phyloP scores from a whole-genome alignment of 2,329 filamentous ascomycete genomes.

The Verticillium longisporum region DNA sequence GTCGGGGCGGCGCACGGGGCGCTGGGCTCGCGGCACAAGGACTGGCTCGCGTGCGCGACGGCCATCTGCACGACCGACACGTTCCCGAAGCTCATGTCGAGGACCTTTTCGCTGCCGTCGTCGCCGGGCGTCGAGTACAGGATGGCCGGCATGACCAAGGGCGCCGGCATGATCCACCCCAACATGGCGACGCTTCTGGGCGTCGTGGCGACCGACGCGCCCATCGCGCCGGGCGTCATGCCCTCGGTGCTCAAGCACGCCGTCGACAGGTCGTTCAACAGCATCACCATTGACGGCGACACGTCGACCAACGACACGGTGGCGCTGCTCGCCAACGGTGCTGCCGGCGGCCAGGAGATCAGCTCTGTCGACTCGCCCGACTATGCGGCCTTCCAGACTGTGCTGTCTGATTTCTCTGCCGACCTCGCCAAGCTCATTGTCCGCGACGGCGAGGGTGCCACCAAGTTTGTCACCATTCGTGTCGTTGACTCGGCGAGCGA shows the following conservation, averaged over 20 bases:
- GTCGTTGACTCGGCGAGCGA: conserved; percentile 68
- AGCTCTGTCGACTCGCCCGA: conserved; percentile 47
- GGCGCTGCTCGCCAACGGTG: conserved; percentile 90
- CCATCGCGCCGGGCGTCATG: conserved; percentile 63
- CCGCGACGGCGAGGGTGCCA: conserved; percentile 92
- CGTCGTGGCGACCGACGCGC: conserved; percentile 86
- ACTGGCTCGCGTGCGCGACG: conserved; percentile 80
- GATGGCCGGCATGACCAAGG: conserved; percentile 94
- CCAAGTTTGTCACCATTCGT: conserved; percentile 93
- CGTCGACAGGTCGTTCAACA: conserved; percentile 85
- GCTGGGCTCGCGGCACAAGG: conserved; percentile 68
- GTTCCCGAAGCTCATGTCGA: conserved; percentile 90
- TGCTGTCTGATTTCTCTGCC: conserved; percentile 71
- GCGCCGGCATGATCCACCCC: conserved; percentile 97
- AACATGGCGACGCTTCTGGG: conserved; percentile 97
- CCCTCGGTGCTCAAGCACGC: conserved; percentile 65
- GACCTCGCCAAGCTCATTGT: conserved; percentile 90
- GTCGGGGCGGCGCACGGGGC: conserved; percentile 70
- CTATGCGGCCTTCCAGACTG: conserved; percentile 61
- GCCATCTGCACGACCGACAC: conserved; percentile 98
- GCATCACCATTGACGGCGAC: conserved; percentile 94
- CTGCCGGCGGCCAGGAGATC: conserved; percentile 67
- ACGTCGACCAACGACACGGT: conserved; percentile 97
- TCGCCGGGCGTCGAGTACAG: conserved; percentile 69
- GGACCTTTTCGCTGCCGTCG: conserved; percentile 76